phyloP scores from a whole-genome alignment of 2,329 filamentous ascomycete species.

The Aspergillus clavatus region DNA sequence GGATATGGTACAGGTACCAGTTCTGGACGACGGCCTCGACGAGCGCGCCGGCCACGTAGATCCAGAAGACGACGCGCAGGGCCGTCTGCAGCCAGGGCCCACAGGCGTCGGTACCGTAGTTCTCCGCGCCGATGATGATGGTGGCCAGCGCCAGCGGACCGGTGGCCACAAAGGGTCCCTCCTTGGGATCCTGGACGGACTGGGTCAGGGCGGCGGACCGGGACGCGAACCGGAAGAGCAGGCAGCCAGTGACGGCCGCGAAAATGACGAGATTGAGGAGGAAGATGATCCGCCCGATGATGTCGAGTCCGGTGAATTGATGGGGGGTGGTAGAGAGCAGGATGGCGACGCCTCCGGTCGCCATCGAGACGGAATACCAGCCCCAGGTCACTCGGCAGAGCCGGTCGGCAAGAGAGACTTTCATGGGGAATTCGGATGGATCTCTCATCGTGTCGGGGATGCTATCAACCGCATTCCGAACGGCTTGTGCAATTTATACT shows the following conservation, averaged over 20 bases:
- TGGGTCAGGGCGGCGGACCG: constrained; percentile 45
- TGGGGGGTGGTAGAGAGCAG: constrained; percentile 58
- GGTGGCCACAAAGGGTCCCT: constrained; percentile 64
- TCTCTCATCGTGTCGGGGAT: no score
- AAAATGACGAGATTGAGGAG: constrained; percentile 57
- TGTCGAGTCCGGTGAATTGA: constrained; percentile 56
- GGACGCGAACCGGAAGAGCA: constrained; percentile 60
- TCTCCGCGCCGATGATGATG: constrained; percentile 59
- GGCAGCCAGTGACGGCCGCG: no score
- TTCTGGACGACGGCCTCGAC: constrained; percentile 6
- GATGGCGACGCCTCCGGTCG: constrained; percentile 61
- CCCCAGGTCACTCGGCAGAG: constrained; percentile 56
- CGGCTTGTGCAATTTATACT: no score
- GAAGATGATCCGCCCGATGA: constrained; percentile 62
- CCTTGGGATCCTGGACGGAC: constrained; percentile 57
- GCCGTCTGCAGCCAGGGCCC: constrained; percentile 54
- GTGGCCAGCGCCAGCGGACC: constrained; percentile 62
- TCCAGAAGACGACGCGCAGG: constrained; percentile 62
- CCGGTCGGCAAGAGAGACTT: constrained; percentile 4
- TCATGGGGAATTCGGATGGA: neutral
- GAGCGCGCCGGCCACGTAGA: constrained; percentile 51
- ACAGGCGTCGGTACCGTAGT: constrained; percentile 55
- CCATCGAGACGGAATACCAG: constrained; percentile 69
- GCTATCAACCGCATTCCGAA: no score
- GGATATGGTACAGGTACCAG: constrained; percentile 7